Evolutionary conservation across 176 grass and related monocot species (phyloP).

Genomic region (Aegilops longissima): DNA sequence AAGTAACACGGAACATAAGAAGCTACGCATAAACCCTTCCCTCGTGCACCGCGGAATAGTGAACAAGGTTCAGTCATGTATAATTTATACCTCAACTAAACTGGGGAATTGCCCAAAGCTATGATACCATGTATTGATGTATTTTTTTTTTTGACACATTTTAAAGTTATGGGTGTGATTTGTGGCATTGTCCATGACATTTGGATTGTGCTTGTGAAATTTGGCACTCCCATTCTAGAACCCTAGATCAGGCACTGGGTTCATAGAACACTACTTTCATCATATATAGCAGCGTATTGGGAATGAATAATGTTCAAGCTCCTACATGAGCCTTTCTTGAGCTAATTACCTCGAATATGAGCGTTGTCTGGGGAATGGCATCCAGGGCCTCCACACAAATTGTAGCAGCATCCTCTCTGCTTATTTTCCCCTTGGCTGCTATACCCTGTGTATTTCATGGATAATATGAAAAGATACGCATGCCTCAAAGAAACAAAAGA

Average conservation of each 20-base stretch:
- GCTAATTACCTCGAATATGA: conserved; percentile 65
- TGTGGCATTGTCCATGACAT: background rate
- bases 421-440: conserved; percentile 77
- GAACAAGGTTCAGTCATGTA: background rate
- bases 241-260: background rate
- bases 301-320: background rate
- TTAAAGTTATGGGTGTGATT: too few species aligned
- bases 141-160: background rate
- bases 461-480: background rate
- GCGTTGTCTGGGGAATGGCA: conserved; percentile 39
- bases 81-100: background rate
- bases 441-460: conserved; percentile 41
- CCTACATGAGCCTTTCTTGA: conserved; percentile 6
- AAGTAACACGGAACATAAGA: conserved; percentile 23
- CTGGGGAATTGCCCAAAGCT: background rate
- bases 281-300: background rate
- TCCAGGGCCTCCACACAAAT: conserved; percentile 87
- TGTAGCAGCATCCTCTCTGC: conserved; percentile 83
- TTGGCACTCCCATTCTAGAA: background rate
- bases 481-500: background rate
- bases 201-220: background rate
- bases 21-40: background rate
- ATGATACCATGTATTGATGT: background rate
- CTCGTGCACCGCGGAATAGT: background rate
- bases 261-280: background rate